Evolutionary conservation across 2,329 filamentous ascomycete genomes (phyloP).

Genomic region (Aspergillus carbonarius): DNA sequence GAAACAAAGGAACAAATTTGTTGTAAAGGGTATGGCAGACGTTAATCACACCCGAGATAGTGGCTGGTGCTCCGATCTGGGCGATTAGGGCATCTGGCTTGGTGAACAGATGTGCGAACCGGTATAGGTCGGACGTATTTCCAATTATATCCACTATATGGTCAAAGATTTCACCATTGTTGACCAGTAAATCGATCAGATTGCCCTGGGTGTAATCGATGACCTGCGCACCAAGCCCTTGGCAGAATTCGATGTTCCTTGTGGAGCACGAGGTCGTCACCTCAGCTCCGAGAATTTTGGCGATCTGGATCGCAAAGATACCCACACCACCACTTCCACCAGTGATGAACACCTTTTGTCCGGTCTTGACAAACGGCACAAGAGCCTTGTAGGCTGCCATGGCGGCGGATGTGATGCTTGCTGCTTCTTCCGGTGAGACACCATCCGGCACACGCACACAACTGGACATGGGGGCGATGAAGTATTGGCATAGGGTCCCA

Average conservation of each 20-base stretch:
- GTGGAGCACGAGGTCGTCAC: conserved; percentile 60
- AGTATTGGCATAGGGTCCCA: not conserved
- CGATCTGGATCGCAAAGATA: conserved; percentile 60
- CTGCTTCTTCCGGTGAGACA: conserved; percentile 32
- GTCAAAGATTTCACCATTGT: conserved; percentile 50
- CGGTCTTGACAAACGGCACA: conserved; percentile 44
- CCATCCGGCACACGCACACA: not conserved
- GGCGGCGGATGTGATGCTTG: conserved; percentile 43
- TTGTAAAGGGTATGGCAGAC: not conserved
- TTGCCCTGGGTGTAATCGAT: conserved; percentile 57
- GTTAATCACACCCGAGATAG: not conserved
- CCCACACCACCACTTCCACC: conserved; percentile 63
- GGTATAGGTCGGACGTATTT: not conserved
- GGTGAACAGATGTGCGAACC: not conserved
- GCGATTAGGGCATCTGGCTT: not conserved
- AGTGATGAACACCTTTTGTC: conserved; percentile 61
- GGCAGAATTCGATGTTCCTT: conserved; percentile 56
- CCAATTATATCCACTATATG: conserved; percentile 60
- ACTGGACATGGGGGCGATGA: not conserved
- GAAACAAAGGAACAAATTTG: not conserved
- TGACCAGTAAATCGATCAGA: conserved; percentile 46
- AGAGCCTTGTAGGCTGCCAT: conserved; percentile 49
- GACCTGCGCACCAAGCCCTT: conserved; percentile 59
- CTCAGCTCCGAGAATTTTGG: conserved; percentile 57
- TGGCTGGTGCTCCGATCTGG: not conserved